Base-by-base conservation (phyloP, 228 moss, liverwort and hornwort genomes). In the Sphagnum magellanicum region DNA sequence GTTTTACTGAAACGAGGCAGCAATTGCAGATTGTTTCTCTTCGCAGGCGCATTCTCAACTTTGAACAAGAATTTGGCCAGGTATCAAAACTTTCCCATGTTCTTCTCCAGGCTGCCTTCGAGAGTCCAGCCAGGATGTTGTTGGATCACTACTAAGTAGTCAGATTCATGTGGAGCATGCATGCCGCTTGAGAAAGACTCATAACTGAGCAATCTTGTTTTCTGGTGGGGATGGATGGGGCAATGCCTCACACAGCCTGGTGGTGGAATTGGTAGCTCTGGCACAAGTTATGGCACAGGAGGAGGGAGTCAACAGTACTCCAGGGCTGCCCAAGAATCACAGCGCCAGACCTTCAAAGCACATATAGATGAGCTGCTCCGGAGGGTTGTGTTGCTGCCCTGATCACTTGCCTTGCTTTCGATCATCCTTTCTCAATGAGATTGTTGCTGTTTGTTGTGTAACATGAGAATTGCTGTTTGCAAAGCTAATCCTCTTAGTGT, bases 11-110 rank as follows among this genome's bases (percentile, higher is more conserved):
- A 16, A 48, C 49, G 53, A 8, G 8, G 46, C 16, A 16, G 55
- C 6, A n/a, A 0, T 62, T 79, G 80, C 90, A 95, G 95, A 70
- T 95, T 81, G 89, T 92, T 61, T 83, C 86, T 60, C 75, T 96
- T 63, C 83, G 79, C 70, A 79, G 91, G 69, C 84, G 92, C 14
- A 74, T 92, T 70, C 67, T 78, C 74, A 92, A 74, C 67, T 82
- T 91, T 53, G 89, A 87, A 66, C 82, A 81, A n/a, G 66, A 71
- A 76, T 81, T 78, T 62, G 77, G 76, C 77, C 84, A 87, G 92
- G 95, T 92, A 95, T 76, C 78, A 78, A 61, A 66, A 73, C 63
- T 64, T 53, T 62, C 70, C 60, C 66, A 57, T 73, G 48, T 53
- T 66, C 47, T 52, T 32, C 16, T 8, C 12, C 3, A 8, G 55